A percentile compares a stretch with the other conserved stretches of the same genome.
These are phyloP conservation scores for Mortierella sp. DNA, from an alignment of 371 early-diverging fungal species.

Conservation along the genomic window DNA sequence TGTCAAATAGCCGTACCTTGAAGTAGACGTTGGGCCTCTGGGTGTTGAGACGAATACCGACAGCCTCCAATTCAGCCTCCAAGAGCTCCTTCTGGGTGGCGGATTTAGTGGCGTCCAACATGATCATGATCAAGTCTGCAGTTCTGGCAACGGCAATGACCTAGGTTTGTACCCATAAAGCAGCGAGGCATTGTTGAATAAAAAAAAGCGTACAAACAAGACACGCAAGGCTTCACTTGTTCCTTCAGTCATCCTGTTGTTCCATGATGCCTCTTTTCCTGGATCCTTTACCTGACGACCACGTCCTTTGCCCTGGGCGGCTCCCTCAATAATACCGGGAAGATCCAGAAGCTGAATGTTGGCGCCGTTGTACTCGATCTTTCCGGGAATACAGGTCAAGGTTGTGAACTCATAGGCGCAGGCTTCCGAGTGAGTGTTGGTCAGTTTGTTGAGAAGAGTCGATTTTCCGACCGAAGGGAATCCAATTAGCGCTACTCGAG, in stretches of 20 bases:
- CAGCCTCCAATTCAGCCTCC: constrained; percentile 98
- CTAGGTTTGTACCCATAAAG: not conserved
- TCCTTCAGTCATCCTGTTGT: too few relatives aligned
- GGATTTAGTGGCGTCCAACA: constrained; percentile 98
- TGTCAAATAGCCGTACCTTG: constrained; percentile 69
- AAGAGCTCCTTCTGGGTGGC: constrained; percentile 86
- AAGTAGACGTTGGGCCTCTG: constrained; percentile 94
- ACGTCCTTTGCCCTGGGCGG: constrained; percentile 99
- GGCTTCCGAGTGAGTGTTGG: constrained; percentile 95
- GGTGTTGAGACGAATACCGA: constrained; percentile 98
- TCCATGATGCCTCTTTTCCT: not conserved
- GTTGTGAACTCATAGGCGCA: constrained; percentile 99
- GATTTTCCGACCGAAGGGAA: constrained; percentile 99
- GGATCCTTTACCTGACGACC: constrained; percentile 92
- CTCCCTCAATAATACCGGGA: constrained; percentile 98
- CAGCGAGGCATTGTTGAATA: not conserved
- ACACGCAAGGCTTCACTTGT: too few relatives aligned
- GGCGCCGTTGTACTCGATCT: constrained; percentile 98
- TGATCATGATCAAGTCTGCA: constrained; percentile 97
- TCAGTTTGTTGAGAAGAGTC: constrained; percentile 96
- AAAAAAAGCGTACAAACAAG: not conserved
- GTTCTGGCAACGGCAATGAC: constrained; percentile 96
- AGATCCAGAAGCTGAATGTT: constrained; percentile 96
- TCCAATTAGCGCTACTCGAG: constrained; percentile 98
- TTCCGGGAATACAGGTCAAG: constrained; percentile 98